phyloP scores from a whole-genome alignment of 164 flowering plant species.

The Malania oleifera region DNA sequence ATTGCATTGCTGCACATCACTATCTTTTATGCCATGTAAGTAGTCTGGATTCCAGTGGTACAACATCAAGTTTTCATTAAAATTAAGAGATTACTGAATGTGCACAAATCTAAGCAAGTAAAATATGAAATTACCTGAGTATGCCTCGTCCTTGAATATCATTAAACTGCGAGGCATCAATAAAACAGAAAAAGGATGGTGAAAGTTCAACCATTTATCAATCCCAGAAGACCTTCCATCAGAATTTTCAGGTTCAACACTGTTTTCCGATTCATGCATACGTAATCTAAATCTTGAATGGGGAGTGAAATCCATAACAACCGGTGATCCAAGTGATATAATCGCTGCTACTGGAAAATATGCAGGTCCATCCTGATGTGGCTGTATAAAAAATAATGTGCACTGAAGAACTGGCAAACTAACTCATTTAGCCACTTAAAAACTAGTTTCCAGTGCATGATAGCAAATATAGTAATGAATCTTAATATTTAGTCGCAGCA shows the following conservation, averaged over 20 bases:
- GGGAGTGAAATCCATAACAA: constrained; percentile 80
- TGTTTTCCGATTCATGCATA: constrained; percentile 5
- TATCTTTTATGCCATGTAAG: constrained; percentile 81
- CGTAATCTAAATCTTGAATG: constrained; percentile 44
- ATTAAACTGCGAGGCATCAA: constrained; percentile 87
- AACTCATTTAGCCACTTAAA: not conserved
- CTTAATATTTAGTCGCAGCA: not conserved
- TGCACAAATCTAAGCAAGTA: not conserved
- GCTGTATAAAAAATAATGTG: constrained; percentile 35
- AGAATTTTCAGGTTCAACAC: constrained; percentile 9
- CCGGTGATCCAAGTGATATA: constrained; percentile 84
- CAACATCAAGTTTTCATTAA: not conserved
- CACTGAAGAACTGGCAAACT: not conserved
- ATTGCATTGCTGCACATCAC: constrained; percentile 37
- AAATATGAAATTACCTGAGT: constrained; percentile 48
- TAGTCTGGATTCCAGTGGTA: constrained; percentile 43
- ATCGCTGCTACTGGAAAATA: constrained; percentile 91
- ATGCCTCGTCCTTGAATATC: constrained; percentile 79
- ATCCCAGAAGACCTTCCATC: constrained; percentile 13
- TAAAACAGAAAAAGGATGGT: constrained; percentile 50
- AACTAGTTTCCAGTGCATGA: no score
- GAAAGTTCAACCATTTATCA: constrained; percentile 18
- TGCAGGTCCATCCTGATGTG: constrained; percentile 96
- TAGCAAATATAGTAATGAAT: no score
- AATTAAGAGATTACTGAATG: not conserved